phyloP scores from a whole-genome alignment of 108 stramenopile species.

The Pelagomonas calceolata region DNA sequence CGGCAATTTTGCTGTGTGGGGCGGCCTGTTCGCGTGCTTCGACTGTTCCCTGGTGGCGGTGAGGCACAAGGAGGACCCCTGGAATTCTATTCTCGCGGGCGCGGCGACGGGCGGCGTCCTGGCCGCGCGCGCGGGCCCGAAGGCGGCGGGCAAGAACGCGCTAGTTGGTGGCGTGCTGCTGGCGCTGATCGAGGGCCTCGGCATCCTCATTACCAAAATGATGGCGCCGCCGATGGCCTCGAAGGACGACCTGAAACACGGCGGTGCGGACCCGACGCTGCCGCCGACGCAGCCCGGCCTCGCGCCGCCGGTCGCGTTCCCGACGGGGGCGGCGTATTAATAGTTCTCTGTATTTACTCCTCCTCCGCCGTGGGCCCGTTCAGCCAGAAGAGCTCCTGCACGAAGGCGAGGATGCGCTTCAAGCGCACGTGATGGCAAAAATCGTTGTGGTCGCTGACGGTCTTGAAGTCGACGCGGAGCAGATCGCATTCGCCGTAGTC shows the following conservation, averaged over 20 bases:
- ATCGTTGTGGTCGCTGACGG: too few species aligned
- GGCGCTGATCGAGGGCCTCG: slow-evolving; percentile 93
- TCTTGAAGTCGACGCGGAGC: too few species aligned
- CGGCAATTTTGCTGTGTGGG: slow-evolving; percentile 88
- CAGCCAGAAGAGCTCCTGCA: too few species aligned
- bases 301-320: neutral
- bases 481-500: too few species aligned
- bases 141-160: slow-evolving; percentile 82
- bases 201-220: slow-evolving; percentile 52
- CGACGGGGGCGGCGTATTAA: too few species aligned
- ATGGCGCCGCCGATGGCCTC: neutral
- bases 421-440: too few species aligned
- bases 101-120: slow-evolving; percentile 88
- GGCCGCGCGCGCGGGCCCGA: slow-evolving; percentile 88
- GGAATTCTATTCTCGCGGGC: slow-evolving; percentile 90
- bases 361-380: too few species aligned
- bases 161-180: slow-evolving; percentile 83
- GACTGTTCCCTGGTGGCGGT: slow-evolving; percentile 84
- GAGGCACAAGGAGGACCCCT: slow-evolving; percentile 95
- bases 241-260: neutral
- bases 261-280: neutral
- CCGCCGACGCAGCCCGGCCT: neutral
- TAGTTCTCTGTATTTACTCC: too few species aligned
- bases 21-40: slow-evolving; percentile 86
- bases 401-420: too few species aligned